These are phyloP conservation scores for Fusarium oxysporum DNA, from an alignment of 2,329 filamentous ascomycete genomes.

Conservation along the genomic window DNA sequence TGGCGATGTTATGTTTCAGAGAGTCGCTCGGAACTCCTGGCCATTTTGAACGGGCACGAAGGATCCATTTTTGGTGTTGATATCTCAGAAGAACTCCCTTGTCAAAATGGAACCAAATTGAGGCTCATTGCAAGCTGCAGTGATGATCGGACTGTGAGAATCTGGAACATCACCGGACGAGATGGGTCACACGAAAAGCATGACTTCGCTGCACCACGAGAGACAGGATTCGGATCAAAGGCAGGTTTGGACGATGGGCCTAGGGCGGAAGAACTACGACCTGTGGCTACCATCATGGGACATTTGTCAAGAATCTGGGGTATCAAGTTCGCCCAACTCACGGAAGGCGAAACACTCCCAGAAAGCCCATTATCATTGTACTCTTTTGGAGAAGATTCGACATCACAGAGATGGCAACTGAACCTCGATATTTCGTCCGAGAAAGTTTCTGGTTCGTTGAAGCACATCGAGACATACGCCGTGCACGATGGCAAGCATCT, in stretches of 20 bases:
- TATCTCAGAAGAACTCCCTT: slow-evolving; percentile 69
- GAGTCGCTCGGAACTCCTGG: slow-evolving; percentile 56
- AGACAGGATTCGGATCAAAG: slow-evolving; percentile 71
- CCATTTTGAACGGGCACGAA: slow-evolving; percentile 77
- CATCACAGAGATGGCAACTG: slow-evolving; percentile 77
- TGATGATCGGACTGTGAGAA: slow-evolving; percentile 87
- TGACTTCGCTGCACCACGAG: slow-evolving; percentile 55
- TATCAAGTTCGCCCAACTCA: slow-evolving; percentile 71
- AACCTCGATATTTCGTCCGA: slow-evolving; percentile 46
- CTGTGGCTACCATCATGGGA: slow-evolving; percentile 81
- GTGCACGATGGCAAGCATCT: slow-evolving; percentile 90
- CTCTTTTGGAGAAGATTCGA: slow-evolving; percentile 89
- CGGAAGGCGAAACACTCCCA: slow-evolving; percentile 26
- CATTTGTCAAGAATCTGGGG: slow-evolving; percentile 93
- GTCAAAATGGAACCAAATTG: slow-evolving; percentile 52
- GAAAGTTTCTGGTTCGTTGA: slow-evolving; percentile 51
- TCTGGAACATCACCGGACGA: slow-evolving; percentile 84
- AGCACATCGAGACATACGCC: slow-evolving; percentile 66
- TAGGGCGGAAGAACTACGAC: slow-evolving; percentile 44
- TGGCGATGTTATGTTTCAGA: slow-evolving; percentile 75
- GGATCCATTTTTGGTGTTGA: slow-evolving; percentile 93
- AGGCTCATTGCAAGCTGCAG: slow-evolving; percentile 91
- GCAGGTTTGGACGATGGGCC: slow-evolving; percentile 39
- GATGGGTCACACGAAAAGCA: slow-evolving; percentile 8
- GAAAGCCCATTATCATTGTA: slow-evolving; percentile 63